These are phyloP conservation scores for Aspergillus sergii DNA, from an alignment of 2,329 filamentous ascomycete genomes.

Conservation along the genomic window DNA sequence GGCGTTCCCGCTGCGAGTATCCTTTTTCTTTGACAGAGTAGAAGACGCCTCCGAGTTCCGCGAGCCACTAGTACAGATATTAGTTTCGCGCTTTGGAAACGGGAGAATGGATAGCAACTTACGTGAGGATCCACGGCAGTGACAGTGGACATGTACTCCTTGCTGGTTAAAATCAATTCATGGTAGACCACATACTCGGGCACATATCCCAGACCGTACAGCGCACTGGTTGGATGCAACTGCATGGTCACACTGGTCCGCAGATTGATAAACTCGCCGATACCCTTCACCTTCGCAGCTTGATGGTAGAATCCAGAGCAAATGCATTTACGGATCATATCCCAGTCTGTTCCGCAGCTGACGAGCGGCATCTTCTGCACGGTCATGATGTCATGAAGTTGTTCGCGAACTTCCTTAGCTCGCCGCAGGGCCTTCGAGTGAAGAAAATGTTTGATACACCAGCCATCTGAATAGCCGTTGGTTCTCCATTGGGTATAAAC, in stretches of 20 bases:
- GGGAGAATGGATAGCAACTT: constrained; percentile 26
- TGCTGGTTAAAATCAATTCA: constrained; percentile 92
- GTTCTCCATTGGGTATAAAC: constrained; percentile 95
- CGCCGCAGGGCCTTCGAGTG: constrained; percentile 91
- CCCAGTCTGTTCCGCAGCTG: constrained; percentile 96
- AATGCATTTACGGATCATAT: constrained; percentile 91
- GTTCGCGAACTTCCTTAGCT: constrained; percentile 91
- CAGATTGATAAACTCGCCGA: constrained; percentile 96
- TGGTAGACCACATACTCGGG: constrained; percentile 98
- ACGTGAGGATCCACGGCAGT: constrained; percentile 89
- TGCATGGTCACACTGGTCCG: constrained; percentile 93
- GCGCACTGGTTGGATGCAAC: constrained; percentile 87
- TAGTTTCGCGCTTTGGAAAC: neutral
- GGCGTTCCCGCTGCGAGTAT: constrained; percentile 82
- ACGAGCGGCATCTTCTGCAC: constrained; percentile 86
- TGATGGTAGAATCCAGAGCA: constrained; percentile 98
- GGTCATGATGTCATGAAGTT: constrained; percentile 90
- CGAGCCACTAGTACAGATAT: constrained; percentile 67
- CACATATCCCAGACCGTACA: constrained; percentile 90
- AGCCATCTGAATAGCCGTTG: constrained; percentile 85
- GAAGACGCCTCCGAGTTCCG: constrained; percentile 94
- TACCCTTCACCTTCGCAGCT: constrained; percentile 91
- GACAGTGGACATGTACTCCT: constrained; percentile 97
- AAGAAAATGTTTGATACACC: constrained; percentile 91
- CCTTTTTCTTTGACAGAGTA: constrained; percentile 98